These are phyloP conservation scores for Camellia sinensis DNA, from an alignment of 148 eudicot genomes.

Conservation along the genomic window DNA sequence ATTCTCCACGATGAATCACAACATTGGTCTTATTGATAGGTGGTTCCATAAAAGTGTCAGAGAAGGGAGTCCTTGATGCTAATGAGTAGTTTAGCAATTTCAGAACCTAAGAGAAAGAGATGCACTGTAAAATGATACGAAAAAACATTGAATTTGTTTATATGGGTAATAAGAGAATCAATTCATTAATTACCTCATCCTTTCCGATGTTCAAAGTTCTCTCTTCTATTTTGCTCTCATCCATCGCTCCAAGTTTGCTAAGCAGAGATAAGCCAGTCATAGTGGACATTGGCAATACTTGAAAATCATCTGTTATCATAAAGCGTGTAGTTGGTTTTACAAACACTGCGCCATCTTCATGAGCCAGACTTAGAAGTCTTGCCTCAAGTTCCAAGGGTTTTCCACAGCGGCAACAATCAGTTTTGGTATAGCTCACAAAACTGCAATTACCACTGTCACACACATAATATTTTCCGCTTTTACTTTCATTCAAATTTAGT, in stretches of 20 bases:
- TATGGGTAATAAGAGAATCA: neutral
- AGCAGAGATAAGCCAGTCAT: conserved; percentile 14
- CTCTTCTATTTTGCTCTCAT: neutral
- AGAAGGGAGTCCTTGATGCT: conserved; percentile 13
- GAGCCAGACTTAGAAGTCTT: neutral
- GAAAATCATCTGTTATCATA: conserved; percentile 19
- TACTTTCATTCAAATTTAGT: neutral
- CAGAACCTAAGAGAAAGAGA: conserved; percentile 8
- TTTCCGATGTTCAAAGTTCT: conserved; percentile 12
- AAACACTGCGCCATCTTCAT: neutral
- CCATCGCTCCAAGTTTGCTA: neutral
- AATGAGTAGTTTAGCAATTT: conserved; percentile 15
- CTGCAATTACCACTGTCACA: fast-evolving
- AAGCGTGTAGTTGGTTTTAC: conserved; percentile 4
- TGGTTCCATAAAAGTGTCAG: neutral
- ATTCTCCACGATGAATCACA: neutral
- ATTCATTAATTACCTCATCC: conserved; percentile 8
- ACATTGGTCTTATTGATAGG: neutral
- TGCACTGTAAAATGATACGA: neutral
- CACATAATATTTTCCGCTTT: neutral
- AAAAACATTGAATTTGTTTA: no score
- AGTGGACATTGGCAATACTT: neutral
- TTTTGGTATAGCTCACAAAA: neutral
- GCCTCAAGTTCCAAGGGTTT: fast-evolving
- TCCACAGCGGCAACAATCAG: neutral